Base-by-base conservation (phyloP, 495 filamentous ascomycete genomes). In the Penicillium mononematosum region DNA sequence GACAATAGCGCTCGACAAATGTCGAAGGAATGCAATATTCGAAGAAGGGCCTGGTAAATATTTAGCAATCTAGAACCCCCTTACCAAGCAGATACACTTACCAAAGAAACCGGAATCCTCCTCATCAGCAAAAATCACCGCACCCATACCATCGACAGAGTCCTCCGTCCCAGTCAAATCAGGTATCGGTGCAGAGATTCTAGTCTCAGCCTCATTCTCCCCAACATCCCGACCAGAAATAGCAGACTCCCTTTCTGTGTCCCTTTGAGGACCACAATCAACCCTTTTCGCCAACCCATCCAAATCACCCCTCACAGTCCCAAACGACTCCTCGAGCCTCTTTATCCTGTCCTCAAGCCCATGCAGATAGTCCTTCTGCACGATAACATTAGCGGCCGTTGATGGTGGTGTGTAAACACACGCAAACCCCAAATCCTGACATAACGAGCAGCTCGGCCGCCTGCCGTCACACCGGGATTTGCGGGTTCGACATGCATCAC, bases 381-480 rank as follows among this genome's bases (percentile, higher is more conserved):
- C 70, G 12, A 76, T 78, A 0, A 78, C 66, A 53, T 79, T 80
- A 1, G 70, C 64, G 2, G 70, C 63, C 16, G 69, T 73, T 7
- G 66, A 58, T 9, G 70, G 62, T 10, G 75, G 62, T 14, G 68
- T 67, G 60, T 81, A 81, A 3, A 76, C 58, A 60, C 78, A 81
- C 10, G 78, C 77, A 53, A 75, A 75, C 19, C 70, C 73, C 27
- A 80, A 55, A 19, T 78, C 73, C 53, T 39, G 43, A 48, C 78
- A 81, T 48, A 67, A 64, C 43, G 65, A 67, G 51, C 78, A 81
- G 46, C 67, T 72, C 10, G 78, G 78, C n/a, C 77, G 65, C 14
- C 53, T 55, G n/a, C 78, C 75, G 62, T 80, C 76, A 44, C 78
- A 81, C 62, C 76, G 69, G 31, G 78, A 78, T 48, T 81, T 81